Evolutionary conservation across 2,329 filamentous ascomycete genomes (phyloP).

Genomic region (Neofusicoccum umdonicola): DNA sequence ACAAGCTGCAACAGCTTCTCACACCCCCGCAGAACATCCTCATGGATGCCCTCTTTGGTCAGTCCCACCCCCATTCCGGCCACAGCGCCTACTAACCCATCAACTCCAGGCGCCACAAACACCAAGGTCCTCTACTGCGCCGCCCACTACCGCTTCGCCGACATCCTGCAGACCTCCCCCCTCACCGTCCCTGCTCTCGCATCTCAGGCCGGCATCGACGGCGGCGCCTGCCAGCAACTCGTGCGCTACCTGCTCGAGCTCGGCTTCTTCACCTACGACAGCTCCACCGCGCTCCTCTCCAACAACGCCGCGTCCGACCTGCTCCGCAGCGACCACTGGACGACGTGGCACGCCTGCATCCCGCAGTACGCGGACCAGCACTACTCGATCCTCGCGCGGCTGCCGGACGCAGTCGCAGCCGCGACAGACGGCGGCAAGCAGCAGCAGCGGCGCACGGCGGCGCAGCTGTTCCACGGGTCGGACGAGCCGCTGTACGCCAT

Average conservation of each 20-base stretch:
- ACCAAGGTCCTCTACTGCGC: constrained; percentile 5
- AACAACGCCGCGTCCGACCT: neutral
- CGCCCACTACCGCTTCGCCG: neutral
- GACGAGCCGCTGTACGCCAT: neutral
- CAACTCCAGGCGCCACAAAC: neutral
- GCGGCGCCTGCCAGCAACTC: neutral
- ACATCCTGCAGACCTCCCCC: neutral
- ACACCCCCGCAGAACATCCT: neutral
- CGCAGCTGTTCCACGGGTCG: neutral
- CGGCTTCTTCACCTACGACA: neutral
- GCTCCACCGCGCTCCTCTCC: neutral
- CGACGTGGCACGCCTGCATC: constrained; percentile 2
- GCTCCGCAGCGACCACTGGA: neutral
- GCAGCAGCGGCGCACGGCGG: neutral
- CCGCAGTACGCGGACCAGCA: neutral
- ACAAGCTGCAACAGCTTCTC: constrained; percentile 1
- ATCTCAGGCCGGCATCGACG: neutral
- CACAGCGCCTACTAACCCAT: neutral
- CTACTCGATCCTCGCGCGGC: neutral
- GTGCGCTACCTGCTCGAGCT: neutral
- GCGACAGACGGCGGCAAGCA: too few species aligned
- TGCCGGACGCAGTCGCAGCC: neutral
- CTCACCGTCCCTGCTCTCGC: neutral
- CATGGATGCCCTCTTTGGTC: neutral
- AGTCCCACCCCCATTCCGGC: neutral